A percentile compares a stretch with the other conserved stretches of the same genome.
phyloP scores from a whole-genome alignment of 257 asterid genomes.

The Forsythia viridissima region DNA sequence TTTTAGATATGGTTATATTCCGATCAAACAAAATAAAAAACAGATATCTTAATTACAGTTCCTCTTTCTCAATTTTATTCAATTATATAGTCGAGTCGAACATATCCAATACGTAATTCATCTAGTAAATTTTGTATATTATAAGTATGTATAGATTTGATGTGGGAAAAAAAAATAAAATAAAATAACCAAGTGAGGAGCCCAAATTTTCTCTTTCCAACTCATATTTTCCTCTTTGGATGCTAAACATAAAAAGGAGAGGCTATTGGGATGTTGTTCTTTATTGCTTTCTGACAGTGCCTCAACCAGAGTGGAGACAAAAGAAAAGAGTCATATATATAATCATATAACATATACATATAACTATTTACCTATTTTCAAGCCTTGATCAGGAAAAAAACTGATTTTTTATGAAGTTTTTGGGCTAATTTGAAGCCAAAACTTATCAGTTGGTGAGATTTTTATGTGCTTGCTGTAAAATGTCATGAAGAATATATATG shows the following conservation, averaged over 20 bases:
- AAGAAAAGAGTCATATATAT: conserved; percentile 56
- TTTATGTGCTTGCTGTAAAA: not conserved
- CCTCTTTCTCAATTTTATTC: too few relatives aligned
- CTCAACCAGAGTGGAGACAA: conserved; percentile 62
- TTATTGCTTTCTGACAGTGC: conserved; percentile 54
- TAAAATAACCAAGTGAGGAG: conserved; percentile 42
- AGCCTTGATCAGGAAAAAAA: conserved; percentile 30
- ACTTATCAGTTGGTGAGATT: conserved; percentile 20
- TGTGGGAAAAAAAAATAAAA: not conserved
- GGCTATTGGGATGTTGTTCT: conserved; percentile 13
- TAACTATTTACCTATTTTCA: not conserved
- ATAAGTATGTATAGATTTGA: conserved; percentile 44
- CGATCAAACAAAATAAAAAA: too few relatives aligned
- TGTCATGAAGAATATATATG: too few relatives aligned
- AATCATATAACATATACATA: conserved; percentile 23
- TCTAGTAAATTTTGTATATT: not conserved
- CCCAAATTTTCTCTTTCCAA: conserved; percentile 17
- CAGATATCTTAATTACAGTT: too few relatives aligned
- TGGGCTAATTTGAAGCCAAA: conserved; percentile 6
- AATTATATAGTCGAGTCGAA: too few relatives aligned
- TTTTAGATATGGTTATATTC: too few relatives aligned
- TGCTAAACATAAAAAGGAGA: not conserved
- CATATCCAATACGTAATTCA: too few relatives aligned
- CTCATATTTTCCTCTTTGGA: not conserved
- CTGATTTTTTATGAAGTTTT: not conserved